Conservation (phyloP, 2,329 filamentous ascomycete species). For the Neonectria sp. region DNA sequence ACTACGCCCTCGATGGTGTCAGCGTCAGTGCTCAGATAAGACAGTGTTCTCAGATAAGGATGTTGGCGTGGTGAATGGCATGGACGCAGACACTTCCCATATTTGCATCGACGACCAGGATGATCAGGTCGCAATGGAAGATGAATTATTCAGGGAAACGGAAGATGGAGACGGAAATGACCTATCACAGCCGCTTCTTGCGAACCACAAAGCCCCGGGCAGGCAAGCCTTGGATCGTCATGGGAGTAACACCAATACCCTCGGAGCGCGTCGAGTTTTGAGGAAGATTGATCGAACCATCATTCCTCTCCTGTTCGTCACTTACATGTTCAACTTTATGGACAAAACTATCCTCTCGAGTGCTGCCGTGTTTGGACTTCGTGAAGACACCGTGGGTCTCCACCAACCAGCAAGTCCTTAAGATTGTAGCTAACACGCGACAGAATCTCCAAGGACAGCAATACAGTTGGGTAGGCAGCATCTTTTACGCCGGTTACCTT, state of each 20-base stretch:
- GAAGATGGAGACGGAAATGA: not conserved
- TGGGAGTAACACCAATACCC: conserved; percentile 4
- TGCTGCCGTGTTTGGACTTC: conserved; percentile 70
- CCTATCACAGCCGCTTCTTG: conserved; percentile 29
- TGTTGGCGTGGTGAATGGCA: not conserved
- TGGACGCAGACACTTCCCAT: conserved; percentile 10
- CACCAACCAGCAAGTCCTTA: not conserved
- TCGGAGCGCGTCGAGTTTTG: conserved; percentile 57
- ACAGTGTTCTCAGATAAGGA: not conserved
- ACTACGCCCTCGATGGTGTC: not conserved
- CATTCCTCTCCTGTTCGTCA: conserved; percentile 70
- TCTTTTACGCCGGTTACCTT: conserved; percentile 63
- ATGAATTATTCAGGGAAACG: not conserved
- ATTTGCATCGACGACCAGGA: not conserved
- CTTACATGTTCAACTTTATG: conserved; percentile 74
- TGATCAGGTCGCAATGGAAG: not conserved
- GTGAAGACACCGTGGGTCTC: conserved; percentile 59
- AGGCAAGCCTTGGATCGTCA: not conserved
- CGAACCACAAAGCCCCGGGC: not conserved
- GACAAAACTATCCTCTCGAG: conserved; percentile 72
- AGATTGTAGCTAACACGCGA: not conserved
- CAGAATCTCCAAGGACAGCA: conserved; percentile 57
- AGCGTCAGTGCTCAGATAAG: not conserved
- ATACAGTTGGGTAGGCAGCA: conserved; percentile 75
- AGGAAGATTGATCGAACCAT: conserved; percentile 70